Base-by-base conservation (phyloP, 2,329 filamentous ascomycete genomes). In the Lecanoromycetidae sp. region DNA sequence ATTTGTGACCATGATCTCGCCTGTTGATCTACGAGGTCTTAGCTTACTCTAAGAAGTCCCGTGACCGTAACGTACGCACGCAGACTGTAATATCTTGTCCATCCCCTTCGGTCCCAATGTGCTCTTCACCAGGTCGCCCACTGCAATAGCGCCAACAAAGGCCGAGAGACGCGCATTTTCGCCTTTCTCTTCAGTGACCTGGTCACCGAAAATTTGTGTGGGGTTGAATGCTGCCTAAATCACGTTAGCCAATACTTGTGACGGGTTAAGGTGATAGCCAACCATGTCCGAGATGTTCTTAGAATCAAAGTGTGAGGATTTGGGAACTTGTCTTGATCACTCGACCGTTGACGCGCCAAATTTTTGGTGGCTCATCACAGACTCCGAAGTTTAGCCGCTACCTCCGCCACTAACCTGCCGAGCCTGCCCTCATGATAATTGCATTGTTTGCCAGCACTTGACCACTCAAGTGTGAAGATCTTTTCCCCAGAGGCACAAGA, bases 81-180 rank as follows among this genome's bases (percentile, higher is more conserved):
- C 88, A 65, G 87, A 94, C 67, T 94, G 87, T 63, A 94, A 72
- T 65, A 94, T 94, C 74, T 94, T 95, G 74, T 96, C 91, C 88
- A 96, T 96, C 58, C 91, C 91, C 72, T 96, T 96, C 30, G 91
- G 91, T 5, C 91, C 91, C 27, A 98, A 71, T 9, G 91, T 96
- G 66, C 86, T 94, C 77, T 98, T 98, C 45, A 98, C 91, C 57
- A 98, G 70, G 60, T 98, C 91, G 45, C 91, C 91, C 38, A 98
- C 91, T 47, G 91, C 91, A 62, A 98, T 98, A 64, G 91, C 91
- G 59, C 91, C 91, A 47, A 98, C 90, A 61, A 98, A 98, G 55
- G 90, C 90, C n/a, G 87, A 84, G 58, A 96, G 82, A 77, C 90
- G 87, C 61, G 91, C 90, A 84, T 96, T 96, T 73, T 96, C 90